A percentile compares a stretch with the other conserved stretches of the same genome.
These are phyloP conservation scores for Teratosphaeria nubilosa DNA, from an alignment of 2,329 filamentous ascomycete genomes.

Conservation along the genomic window DNA sequence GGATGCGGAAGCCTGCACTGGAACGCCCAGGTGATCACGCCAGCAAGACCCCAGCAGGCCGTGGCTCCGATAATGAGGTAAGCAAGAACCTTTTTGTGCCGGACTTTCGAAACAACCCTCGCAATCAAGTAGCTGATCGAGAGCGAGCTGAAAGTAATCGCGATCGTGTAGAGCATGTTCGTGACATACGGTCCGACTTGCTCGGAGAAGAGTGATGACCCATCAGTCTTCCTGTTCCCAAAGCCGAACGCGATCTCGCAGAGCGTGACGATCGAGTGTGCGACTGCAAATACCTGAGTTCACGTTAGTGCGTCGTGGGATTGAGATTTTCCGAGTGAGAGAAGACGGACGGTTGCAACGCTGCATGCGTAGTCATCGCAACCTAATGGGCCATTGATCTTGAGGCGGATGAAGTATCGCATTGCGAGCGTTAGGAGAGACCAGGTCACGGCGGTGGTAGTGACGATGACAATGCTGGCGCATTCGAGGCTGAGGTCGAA, in stretches of 20 bases:
- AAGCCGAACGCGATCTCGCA: conserved; percentile 14
- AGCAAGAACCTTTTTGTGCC: conserved; percentile 10
- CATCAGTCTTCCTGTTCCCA: conserved; percentile 5
- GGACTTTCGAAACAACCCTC: conserved; percentile 12
- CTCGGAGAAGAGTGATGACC: conserved; percentile 2
- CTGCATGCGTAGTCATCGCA: conserved; percentile 19
- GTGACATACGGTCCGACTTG: conserved; percentile 11
- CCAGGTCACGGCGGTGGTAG: conserved; percentile 14
- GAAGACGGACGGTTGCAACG: conserved; percentile 10
- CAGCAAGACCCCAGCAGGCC: conserved; percentile 10
- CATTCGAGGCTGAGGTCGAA: conserved; percentile 13
- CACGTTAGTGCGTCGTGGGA: not conserved
- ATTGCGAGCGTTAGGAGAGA: conserved; percentile 15
- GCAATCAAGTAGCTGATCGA: conserved; percentile 18
- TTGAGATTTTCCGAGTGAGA: not conserved
- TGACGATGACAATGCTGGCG: conserved; percentile 15
- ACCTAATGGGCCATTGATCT: conserved; percentile 21
- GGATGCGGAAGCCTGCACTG: conserved; percentile 16
- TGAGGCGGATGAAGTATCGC: conserved; percentile 18
- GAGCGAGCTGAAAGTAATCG: conserved; percentile 13
- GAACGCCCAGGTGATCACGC: conserved; percentile 10
- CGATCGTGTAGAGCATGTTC: conserved; percentile 10
- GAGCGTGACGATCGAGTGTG: conserved; percentile 11
- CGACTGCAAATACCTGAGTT: conserved; percentile 6
- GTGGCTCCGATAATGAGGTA: conserved; percentile 10